These are phyloP conservation scores for Sindora glabra DNA, from an alignment of 306 rosid genomes.

Conservation along the genomic window DNA sequence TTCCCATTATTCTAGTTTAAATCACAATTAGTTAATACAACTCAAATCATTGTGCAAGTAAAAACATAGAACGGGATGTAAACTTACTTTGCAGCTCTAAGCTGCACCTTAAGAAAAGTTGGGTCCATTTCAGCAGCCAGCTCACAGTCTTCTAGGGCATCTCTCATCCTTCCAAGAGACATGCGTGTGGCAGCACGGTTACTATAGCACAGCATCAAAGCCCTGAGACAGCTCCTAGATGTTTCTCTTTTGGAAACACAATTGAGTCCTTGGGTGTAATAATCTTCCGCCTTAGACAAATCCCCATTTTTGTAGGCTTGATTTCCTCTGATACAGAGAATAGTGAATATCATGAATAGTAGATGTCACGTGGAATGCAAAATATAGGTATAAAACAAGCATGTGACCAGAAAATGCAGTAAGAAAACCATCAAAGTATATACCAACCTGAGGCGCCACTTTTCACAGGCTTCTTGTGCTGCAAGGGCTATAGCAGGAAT, in stretches of 20 bases:
- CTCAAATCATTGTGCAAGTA: not conserved
- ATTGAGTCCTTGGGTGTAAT: conserved; percentile 68
- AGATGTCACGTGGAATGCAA: conserved; percentile 3
- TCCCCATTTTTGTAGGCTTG: conserved; percentile 81
- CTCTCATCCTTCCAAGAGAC: conserved; percentile 89
- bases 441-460: conserved; percentile 84
- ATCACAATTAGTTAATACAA: not conserved
- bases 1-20: not conserved
- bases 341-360: conserved; percentile 12
- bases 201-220: conserved; percentile 89
- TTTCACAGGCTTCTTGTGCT: conserved; percentile 84
- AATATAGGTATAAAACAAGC: not conserved
- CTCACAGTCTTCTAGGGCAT: conserved; percentile 75
- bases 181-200: conserved; percentile 95
- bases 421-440: conserved; percentile 15
- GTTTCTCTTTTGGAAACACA: conserved; percentile 52
- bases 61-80: conserved; percentile 4
- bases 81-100: conserved; percentile 97
- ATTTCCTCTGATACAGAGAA: conserved; percentile 72
- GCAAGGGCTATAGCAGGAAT: conserved; percentile 36
- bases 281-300: conserved; percentile 72
- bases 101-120: conserved; percentile 70
- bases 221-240: conserved; percentile 75
- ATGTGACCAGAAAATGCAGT: not conserved
- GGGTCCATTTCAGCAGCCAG: conserved; percentile 78